phyloP scores from a whole-genome alignment of 2,329 filamentous ascomycete species.

The Penicillium capsulatum region DNA sequence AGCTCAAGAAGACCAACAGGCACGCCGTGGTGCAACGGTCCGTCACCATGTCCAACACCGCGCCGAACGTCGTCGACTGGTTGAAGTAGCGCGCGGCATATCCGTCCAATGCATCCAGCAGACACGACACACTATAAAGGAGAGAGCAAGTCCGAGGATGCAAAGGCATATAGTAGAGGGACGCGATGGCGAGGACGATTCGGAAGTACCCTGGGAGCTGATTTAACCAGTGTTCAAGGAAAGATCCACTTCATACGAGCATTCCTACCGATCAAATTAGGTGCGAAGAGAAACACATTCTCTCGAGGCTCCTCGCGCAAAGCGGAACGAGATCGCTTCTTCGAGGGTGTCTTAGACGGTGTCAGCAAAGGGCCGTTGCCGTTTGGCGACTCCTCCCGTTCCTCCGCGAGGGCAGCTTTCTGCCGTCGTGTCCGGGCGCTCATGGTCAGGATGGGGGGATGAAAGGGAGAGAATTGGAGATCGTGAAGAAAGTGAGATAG shows the following conservation, averaged over 20 bases:
- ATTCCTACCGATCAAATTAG: conserved; percentile 72
- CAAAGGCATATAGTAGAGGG: conserved; percentile 97
- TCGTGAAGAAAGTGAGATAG: conserved; percentile 4
- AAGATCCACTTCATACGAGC: not conserved
- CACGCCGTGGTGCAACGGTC: conserved; percentile 96
- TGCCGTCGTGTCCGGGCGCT: conserved; percentile 39
- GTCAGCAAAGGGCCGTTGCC: conserved; percentile 31
- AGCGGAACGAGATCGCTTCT: conserved; percentile 26
- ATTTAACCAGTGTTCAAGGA: not conserved
- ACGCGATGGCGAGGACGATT: conserved; percentile 77
- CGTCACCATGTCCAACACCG: conserved; percentile 97
- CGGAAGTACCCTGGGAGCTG: conserved; percentile 62
- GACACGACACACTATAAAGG: conserved; percentile 82
- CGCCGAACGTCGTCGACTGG: conserved; percentile 92
- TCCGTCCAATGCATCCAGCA: conserved; percentile 92
- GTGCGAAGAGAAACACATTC: conserved; percentile 78
- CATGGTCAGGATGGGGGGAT: conserved; percentile 24
- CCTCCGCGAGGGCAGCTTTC: conserved; percentile 33
- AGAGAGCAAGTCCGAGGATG: conserved; percentile 93
- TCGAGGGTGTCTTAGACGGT: conserved; percentile 28
- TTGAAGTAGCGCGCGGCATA: conserved; percentile 82
- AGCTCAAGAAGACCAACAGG: conserved; percentile 87
- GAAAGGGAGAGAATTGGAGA: conserved; percentile 3
- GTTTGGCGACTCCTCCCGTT: conserved; percentile 31
- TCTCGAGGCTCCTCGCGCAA: conserved; percentile 47